Evolutionary conservation across 257 asterid genomes (phyloP).

Genomic region (Nicotiana benthamiana): DNA sequence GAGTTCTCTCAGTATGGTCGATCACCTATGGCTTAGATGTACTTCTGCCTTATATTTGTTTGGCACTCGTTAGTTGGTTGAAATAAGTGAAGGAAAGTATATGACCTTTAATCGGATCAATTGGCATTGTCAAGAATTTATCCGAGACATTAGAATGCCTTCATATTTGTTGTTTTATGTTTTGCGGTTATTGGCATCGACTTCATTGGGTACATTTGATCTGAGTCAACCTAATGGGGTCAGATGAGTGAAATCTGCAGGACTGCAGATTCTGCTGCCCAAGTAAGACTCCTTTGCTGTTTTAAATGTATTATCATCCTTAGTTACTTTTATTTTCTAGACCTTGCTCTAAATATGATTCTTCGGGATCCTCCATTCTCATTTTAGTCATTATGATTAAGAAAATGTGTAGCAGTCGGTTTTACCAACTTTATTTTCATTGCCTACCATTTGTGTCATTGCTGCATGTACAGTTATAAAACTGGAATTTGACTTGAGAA

Average conservation of each 20-base stretch:
- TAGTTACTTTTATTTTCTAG: background rate
- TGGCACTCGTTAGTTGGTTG: background rate
- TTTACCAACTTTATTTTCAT: background rate
- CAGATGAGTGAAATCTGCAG: conserved; percentile 24
- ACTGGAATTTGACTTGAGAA: background rate
- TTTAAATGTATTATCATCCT: background rate
- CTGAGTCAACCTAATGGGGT: conserved; percentile 14
- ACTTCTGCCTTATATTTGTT: background rate
- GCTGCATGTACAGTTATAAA: background rate
- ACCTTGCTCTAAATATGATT: background rate
- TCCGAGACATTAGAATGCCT: conserved; percentile 6
- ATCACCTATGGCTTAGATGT: conserved; percentile 8
- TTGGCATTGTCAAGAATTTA: conserved; percentile 1
- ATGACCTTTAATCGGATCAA: background rate
- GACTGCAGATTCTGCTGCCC: conserved; percentile 23
- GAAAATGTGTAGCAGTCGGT: background rate
- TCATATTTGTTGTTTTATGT: conserved; percentile 9
- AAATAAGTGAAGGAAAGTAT: background rate
- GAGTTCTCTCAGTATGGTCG: background rate
- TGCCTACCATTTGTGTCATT: background rate
- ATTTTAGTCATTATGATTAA: background rate
- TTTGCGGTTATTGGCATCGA: conserved; percentile 15
- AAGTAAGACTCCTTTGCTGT: conserved; percentile 23
- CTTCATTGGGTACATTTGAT: conserved; percentile 12
- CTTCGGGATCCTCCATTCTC: background rate